phyloP scores from a whole-genome alignment of 208 protist species.

The Crithidia thermophila region DNA sequence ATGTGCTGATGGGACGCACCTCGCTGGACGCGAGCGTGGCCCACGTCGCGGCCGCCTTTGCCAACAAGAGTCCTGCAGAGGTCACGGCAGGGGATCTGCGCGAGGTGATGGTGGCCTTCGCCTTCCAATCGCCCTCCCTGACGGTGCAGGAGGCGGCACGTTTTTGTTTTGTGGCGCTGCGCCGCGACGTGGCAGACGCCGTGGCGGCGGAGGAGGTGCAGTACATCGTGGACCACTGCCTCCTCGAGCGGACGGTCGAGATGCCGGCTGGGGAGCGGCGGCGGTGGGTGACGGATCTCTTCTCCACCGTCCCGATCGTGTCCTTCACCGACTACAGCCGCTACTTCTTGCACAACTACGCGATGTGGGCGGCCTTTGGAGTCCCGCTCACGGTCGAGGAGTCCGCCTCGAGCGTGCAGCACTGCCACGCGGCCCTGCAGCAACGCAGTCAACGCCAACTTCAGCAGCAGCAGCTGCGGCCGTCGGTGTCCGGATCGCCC shows the following conservation, averaged over 20 bases:
- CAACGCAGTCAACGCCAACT: too few relatives aligned
- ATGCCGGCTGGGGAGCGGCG: constrained; percentile 66
- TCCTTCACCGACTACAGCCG: constrained; percentile 68
- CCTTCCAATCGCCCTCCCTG: constrained; percentile 66
- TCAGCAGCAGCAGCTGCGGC: background rate
- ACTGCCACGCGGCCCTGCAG: constrained; percentile 36
- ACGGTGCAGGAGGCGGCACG: constrained; percentile 66
- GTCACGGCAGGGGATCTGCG: constrained; percentile 54
- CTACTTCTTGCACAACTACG: constrained; percentile 81
- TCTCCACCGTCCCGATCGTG: constrained; percentile 44
- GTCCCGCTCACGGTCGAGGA: constrained; percentile 57
- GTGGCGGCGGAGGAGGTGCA: constrained; percentile 70
- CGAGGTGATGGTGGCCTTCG: constrained; percentile 71
- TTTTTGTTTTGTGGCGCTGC: constrained; percentile 86
- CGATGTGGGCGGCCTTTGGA: constrained; percentile 75
- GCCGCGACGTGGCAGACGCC: constrained; percentile 76
- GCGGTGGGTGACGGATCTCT: constrained; percentile 73
- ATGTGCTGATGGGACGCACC: constrained; percentile 73
- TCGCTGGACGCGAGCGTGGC: constrained; percentile 51
- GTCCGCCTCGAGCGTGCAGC: constrained; percentile 37
- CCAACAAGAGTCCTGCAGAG: constrained; percentile 27
- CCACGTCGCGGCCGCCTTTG: constrained; percentile 49
- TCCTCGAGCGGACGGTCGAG: constrained; percentile 77
- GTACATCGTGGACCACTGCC: constrained; percentile 73
- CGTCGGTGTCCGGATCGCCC: background rate